Evolutionary conservation across 2,329 filamentous ascomycete genomes (phyloP), one percentile per base, ranked within the genome.

Genomic region (Sporothrix mexicana): DNA sequence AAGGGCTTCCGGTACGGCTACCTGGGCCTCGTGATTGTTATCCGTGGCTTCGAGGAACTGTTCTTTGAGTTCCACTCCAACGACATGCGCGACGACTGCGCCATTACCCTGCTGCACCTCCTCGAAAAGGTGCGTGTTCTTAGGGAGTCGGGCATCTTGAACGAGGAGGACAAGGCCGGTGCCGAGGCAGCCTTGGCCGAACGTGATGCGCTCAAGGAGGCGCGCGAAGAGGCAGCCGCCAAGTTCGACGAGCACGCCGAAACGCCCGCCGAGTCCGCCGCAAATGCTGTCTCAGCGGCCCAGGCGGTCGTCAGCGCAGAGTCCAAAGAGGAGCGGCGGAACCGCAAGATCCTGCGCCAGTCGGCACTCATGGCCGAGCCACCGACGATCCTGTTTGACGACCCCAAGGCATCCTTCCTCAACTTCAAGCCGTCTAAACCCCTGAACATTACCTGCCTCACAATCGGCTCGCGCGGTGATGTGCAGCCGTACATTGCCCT

Each of bases 401-500:
- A 98, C 77, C 91, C 93, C 9, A 90, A 91, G 76, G 93, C 93
- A 4, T 97, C 95, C 0, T 92, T 97, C 73, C 87, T 97, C 75
- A 94, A 96, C 76, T 97, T 98, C 83, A 97, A 97, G 81, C 95
- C 96, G 0, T 83, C 89, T 1, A 87, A 93, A 77, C 85, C 95
- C 1, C 84, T 99, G 79, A 91, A 87, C 23, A 92, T 99, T 74
- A 97, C 95, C 1, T 99, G 96, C 79, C 84, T 99, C 51, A 99
- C 96, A 0, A 99, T 99, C 75, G 96, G 96, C 17, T 98, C 95
- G 13, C 88, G 96, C 73, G 96, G 96, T 30, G 96, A 99, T 79
- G 95, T 99, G 3, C 96, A 99, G 80, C 96, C 96, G 0, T 99
- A 98, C 80, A 98, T 99, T 80, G 94, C 96, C 0, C 85, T 99